Evolutionary conservation across 345 rosid genomes (phyloP), one percentile per base, ranked within the genome.

Genomic region (Abelmoschus esculentus): DNA sequence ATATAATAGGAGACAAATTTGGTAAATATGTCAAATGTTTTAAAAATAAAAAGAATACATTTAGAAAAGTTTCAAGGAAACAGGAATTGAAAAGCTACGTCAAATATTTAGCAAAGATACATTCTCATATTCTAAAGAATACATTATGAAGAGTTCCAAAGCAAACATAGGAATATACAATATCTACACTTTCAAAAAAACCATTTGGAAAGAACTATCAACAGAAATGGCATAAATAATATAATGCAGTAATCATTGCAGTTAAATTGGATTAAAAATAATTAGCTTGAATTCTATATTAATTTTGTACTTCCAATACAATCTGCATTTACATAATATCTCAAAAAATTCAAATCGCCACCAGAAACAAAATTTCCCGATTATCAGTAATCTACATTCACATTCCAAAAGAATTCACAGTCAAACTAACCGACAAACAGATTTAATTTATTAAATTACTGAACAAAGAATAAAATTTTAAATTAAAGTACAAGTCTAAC

Each of bases 401-500:
- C 49, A 44, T 44, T 44, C 14, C 49, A 2, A 44, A 44, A 5
- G 3, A 19, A 64, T 44, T 42, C 10, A 15, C 2, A 61, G 19
- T 14, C 0, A 61, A 17, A 6, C 15, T 22, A 18, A 60, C 46
- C 5, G 42, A 7, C n/a, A 49, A 40, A 58, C 32, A 32, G 62
- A 6, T 8, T 12, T 44, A 52, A 50, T 74, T 75, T 64, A 70
- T 7, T 72, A 71, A 31, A 75, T 74, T 38, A 38, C 10, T 6
- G 10, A 38, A 38, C 38, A 65, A 5, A 14, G 34, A 22, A n/a
- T 52, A 19, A 19, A 3, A 13, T 12, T 47, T 0, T 47, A 31
- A 44, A 0, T 11, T 12, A 26, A 13, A 42, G 67, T 0, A 62
- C 11, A n/a, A 73, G 74, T 13, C 83, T 76, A 38, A 90, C 97